These are phyloP conservation scores for Lolium multiflorum DNA, from an alignment of 176 grass and related monocot species.

Conservation along the genomic window DNA sequence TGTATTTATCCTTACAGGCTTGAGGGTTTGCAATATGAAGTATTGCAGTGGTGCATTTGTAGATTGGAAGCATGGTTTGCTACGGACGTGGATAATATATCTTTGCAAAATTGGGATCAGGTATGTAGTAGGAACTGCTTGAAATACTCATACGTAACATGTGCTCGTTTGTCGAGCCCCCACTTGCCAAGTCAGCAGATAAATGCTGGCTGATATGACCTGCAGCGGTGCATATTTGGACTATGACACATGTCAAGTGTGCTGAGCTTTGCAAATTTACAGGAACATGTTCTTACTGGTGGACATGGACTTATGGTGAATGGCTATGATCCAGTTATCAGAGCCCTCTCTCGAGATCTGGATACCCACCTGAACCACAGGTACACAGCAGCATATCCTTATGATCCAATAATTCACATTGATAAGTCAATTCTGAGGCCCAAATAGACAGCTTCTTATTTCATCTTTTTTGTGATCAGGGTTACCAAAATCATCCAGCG, in stretches of 20 bases:
- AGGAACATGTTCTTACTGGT: conserved; percentile 98
- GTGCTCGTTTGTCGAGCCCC: not conserved
- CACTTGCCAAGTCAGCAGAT: not conserved
- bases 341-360: conserved; percentile 81
- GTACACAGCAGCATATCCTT: conserved; percentile 41
- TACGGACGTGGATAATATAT: conserved; percentile 85
- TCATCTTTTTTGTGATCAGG: conserved; percentile 45
- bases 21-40: conserved; percentile 82
- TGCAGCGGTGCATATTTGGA: not conserved
- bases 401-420: conserved; percentile 17
- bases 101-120: conserved; percentile 98
- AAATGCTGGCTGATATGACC: conserved; percentile 18
- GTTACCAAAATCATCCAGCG: conserved; percentile 82
- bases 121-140: conserved; percentile 43
- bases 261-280: conserved; percentile 45
- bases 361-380: conserved; percentile 93
- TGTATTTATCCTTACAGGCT: conserved; percentile 56
- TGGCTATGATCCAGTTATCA: conserved; percentile 97
- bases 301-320: conserved; percentile 99
- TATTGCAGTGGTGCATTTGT: conserved; percentile 98
- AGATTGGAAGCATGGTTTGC: conserved; percentile 99
- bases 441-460: not conserved
- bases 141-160: not conserved
- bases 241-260: not conserved
- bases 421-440: not conserved